phyloP scores from a whole-genome alignment of 495 filamentous ascomycete species.

The Penicillium bialowiezense region DNA sequence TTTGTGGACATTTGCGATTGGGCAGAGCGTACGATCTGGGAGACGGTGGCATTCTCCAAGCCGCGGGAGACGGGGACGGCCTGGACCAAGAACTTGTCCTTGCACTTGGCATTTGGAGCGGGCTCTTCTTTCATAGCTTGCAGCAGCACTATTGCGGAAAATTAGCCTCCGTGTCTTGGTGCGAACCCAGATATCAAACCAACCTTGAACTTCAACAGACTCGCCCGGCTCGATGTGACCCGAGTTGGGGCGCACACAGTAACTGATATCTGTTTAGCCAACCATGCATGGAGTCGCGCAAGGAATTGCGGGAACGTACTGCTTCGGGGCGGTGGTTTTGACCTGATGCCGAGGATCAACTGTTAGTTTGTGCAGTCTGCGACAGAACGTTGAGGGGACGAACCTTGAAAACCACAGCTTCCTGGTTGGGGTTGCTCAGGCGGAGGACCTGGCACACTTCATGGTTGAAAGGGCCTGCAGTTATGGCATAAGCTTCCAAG shows the following conservation, averaged over 20 bases:
- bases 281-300: background rate
- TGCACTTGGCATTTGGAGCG: constrained; percentile 77
- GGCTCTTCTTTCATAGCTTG: constrained; percentile 98
- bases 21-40: constrained; percentile 64
- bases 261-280: constrained; percentile 56
- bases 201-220: constrained; percentile 90
- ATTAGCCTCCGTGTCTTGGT: constrained; percentile 9
- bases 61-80: constrained; percentile 82
- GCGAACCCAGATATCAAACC: constrained; percentile 19
- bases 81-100: constrained; percentile 98
- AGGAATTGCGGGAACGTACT: constrained; percentile 59
- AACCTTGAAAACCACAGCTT: constrained; percentile 95
- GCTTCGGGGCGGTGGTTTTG: constrained; percentile 98
- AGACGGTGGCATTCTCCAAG: constrained; percentile 75
- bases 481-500: constrained; percentile 18
- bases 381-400: constrained; percentile 20
- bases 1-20: background rate
- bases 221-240: constrained; percentile 87
- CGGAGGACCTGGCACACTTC: constrained; percentile 83
- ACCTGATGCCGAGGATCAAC: constrained; percentile 56
- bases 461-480: constrained; percentile 81
- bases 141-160: constrained; percentile 65
- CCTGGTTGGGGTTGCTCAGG: constrained; percentile 73
- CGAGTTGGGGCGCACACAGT: constrained; percentile 96
- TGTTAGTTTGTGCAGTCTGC: constrained; percentile 17